phyloP scores from a whole-genome alignment of 768 basidiomycete species.

The Mycena olivaceomarginata region DNA sequence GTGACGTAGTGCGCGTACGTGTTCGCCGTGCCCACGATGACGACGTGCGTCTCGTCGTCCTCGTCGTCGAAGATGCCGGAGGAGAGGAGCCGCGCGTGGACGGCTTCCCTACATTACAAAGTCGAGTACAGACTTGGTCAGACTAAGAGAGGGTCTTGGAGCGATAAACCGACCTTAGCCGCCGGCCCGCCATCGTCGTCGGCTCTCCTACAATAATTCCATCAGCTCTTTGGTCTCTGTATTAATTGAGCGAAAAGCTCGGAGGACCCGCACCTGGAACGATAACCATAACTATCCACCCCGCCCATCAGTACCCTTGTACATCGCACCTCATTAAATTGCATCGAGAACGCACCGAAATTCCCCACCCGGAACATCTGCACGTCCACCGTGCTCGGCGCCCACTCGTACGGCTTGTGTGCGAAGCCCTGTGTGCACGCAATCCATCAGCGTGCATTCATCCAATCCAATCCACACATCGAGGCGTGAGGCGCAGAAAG shows the following conservation, averaged over 20 bases:
- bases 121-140: not conserved
- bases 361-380: constrained; percentile 88
- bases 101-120: constrained; percentile 70
- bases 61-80: constrained; percentile 66
- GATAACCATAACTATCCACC: constrained; percentile 74
- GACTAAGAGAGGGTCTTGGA: not conserved
- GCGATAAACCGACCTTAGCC: constrained; percentile 73
- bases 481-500: not conserved
- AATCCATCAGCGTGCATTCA: no score
- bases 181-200: constrained; percentile 88
- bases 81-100: constrained; percentile 79
- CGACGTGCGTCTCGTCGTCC: constrained; percentile 82
- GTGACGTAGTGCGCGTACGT: constrained; percentile 86
- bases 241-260: no score
- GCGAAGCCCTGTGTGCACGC: constrained; percentile 72
- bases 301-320: not conserved
- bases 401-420: constrained; percentile 83
- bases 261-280: constrained; percentile 64
- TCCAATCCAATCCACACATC: not conserved
- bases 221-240: no score
- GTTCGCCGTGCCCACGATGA: constrained; percentile 87
- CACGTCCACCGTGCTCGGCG: constrained; percentile 82
- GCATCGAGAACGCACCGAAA: constrained; percentile 59
- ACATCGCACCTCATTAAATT: no score
- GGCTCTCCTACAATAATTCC: constrained; percentile 70